These are phyloP conservation scores for Nissolia schottii DNA, from an alignment of 306 rosid species.

Conservation along the genomic window DNA sequence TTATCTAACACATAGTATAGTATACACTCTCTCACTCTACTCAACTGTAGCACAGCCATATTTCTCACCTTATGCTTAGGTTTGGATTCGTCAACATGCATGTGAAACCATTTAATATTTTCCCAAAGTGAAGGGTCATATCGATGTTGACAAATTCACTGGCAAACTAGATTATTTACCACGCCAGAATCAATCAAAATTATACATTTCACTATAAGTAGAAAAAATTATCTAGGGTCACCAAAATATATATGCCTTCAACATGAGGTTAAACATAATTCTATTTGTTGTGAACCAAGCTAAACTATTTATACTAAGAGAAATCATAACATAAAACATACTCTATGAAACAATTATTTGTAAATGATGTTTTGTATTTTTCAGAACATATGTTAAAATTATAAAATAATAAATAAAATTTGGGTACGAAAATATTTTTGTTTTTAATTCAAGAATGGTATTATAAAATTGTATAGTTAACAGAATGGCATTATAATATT, in stretches of 20 bases:
- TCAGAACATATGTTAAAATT: too few species aligned
- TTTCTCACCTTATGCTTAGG: not conserved
- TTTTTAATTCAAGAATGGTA: too few species aligned
- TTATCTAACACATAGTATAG: not conserved
- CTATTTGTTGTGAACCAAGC: too few species aligned
- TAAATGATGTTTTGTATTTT: too few species aligned
- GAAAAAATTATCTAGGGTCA: not conserved
- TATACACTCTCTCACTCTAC: not conserved
- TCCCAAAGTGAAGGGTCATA: not conserved
- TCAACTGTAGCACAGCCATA: not conserved
- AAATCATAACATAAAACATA: too few species aligned
- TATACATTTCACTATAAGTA: not conserved
- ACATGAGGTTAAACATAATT: not conserved
- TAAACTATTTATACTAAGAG: too few species aligned
- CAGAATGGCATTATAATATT: too few species aligned
- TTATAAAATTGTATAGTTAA: too few species aligned
- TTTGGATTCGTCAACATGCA: not conserved
- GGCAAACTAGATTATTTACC: not conserved
- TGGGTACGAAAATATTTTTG: too few species aligned
- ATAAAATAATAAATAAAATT: too few species aligned
- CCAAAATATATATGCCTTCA: too few species aligned
- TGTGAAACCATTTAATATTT: conserved; percentile 10
- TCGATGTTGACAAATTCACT: conserved; percentile 27
- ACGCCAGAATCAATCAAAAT: not conserved
- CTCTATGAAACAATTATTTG: too few species aligned